phyloP scores from a whole-genome alignment of 805 yeast species.

The Cyberlindnera maritima region DNA sequence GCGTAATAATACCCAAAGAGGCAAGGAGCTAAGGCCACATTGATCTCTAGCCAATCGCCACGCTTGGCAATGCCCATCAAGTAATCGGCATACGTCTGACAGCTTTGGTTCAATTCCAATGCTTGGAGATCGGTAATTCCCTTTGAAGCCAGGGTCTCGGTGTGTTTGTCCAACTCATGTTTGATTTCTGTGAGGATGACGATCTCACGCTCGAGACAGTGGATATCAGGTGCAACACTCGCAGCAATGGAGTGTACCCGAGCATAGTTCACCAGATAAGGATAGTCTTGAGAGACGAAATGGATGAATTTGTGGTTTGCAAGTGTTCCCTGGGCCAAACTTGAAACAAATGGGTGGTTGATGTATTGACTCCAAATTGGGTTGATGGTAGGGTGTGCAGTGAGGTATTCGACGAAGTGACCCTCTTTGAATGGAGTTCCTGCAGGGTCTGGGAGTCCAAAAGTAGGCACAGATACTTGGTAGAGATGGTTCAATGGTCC shows the following conservation, averaged over 20 bases:
- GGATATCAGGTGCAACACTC: conserved; percentile 54
- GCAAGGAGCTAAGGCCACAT: conserved; percentile 73
- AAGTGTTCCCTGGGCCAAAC: conserved; percentile 51
- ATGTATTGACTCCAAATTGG: conserved; percentile 57
- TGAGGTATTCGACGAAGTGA: conserved; percentile 46
- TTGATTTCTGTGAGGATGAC: conserved; percentile 49
- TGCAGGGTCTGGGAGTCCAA: not conserved
- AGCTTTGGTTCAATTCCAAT: conserved; percentile 52
- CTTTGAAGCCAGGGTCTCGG: conserved; percentile 42
- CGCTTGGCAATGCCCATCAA: conserved; percentile 49
- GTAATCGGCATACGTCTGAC: conserved; percentile 59
- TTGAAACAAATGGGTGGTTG: conserved; percentile 58
- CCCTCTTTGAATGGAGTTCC: conserved; percentile 19
- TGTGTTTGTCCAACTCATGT: conserved; percentile 56
- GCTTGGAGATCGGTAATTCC: conserved; percentile 41
- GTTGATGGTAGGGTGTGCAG: conserved; percentile 51
- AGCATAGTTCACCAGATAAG: conserved; percentile 66
- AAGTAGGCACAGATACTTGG: conserved; percentile 25
- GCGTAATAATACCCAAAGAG: conserved; percentile 62
- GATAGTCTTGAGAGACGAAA: conserved; percentile 58
- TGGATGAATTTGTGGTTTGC: conserved; percentile 49
- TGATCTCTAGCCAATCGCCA: conserved; percentile 61
- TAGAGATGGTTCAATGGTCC: conserved; percentile 78
- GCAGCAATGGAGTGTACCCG: conserved; percentile 64
- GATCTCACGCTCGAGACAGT: conserved; percentile 48